Evolutionary conservation across 805 yeast genomes (phyloP), one percentile per base, ranked within the genome.

Genomic region (Monosporozyma yasuniensis): DNA sequence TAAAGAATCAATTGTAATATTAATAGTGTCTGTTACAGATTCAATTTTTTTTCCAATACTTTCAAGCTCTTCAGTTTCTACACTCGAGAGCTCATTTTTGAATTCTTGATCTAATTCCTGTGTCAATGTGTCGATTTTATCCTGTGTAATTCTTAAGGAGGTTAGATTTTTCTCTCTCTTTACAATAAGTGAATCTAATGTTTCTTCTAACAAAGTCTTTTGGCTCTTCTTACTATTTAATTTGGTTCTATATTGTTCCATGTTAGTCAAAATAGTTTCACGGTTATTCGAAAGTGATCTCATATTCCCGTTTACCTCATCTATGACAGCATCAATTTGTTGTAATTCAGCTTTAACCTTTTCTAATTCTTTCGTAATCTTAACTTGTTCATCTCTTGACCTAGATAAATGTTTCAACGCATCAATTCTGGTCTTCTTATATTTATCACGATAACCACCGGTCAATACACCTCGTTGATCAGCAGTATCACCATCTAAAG

Each of bases 401-500:
- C 69, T 73, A 12, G 77, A 72, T 54, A 84, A 75, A 12, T 69
- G 62, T 48, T 79, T 80, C 58, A 87, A 72, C 2, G 83, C 77
- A 56, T 88, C 96, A 45, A 90, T 66, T 57, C 95, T 75, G 0
- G 88, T 83, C 47, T 70, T 72, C 52, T 77, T 78, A 56, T 74
- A 77, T 21, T 57, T 58, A 57, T 87, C 93, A 56, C 86, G 77
- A 59, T 77, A 87, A 46, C 98, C 98, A 66, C 98, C 98, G 22
- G 87, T 81, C 43, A 93, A 65, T 1, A 84, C 85, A 65, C 99
- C 99, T 55, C 74, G 79, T 44, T 79, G 80, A 57, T 87, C 95
- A 46, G 87, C 87, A 55, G 87, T 73, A 63, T 93, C 98, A 56
- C 99, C 99, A 64, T 87, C 95, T 16, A 91, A 69, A 0, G 99